phyloP scores from a whole-genome alignment of 441 rosid species.

The Syzygium syzygioides region DNA sequence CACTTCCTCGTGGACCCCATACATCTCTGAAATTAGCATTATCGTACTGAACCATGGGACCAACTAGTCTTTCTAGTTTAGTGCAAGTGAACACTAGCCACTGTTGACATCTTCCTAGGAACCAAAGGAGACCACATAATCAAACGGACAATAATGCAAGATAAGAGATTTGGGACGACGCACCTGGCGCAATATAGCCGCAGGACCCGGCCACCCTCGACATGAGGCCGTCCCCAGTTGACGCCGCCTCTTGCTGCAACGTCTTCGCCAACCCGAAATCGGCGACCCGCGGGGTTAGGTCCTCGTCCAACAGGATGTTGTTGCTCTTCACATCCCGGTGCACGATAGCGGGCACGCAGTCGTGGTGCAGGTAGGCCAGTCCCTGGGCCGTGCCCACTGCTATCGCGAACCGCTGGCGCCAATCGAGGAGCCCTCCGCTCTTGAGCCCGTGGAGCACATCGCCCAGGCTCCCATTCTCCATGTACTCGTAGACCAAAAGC shows the following conservation, averaged over 20 bases:
- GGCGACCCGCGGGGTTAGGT: conserved; percentile 54
- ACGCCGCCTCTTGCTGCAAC: conserved; percentile 14
- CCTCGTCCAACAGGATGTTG: conserved; percentile 59
- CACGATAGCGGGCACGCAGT: conserved; percentile 52
- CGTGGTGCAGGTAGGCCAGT: conserved; percentile 69
- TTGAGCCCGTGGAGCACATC: conserved; percentile 47
- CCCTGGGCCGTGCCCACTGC: conserved; percentile 64
- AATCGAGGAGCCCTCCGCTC: conserved; percentile 27
- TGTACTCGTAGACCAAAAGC: conserved; percentile 58
- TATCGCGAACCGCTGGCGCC: conserved; percentile 41
- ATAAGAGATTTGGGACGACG: neutral
- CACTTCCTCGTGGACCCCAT: neutral
- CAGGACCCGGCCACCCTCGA: conserved; percentile 60
- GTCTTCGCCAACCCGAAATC: conserved; percentile 80
- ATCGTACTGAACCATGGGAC: neutral
- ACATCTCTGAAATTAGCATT: neutral
- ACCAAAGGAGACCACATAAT: neutral
- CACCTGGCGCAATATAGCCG: conserved; percentile 88
- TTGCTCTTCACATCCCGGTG: conserved; percentile 80
- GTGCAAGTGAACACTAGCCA: neutral
- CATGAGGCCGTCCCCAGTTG: conserved; percentile 22
- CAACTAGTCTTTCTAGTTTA: neutral
- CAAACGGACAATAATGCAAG: neutral
- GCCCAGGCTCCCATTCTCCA: conserved; percentile 75
- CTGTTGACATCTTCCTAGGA: neutral